Conservation (phyloP, 1,284 basidiomycete genomes). For the Apiotrichum mycotoxinovorans region DNA sequence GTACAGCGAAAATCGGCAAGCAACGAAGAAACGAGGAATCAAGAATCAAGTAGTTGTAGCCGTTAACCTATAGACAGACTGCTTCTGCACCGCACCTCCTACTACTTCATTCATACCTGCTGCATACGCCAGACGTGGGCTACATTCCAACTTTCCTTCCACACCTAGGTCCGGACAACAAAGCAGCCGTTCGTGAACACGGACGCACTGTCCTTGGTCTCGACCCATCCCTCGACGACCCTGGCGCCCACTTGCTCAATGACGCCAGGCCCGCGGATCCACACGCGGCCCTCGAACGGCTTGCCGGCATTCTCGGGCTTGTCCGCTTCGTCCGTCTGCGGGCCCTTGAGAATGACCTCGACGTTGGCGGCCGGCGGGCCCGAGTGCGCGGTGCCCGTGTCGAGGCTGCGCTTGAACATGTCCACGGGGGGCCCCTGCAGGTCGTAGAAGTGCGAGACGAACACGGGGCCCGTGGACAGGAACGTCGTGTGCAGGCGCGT, state of each 20-base stretch:
- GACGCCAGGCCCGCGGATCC: constrained; percentile 35
- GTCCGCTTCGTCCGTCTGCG: constrained; percentile 25
- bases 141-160: too few species aligned
- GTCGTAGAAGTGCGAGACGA: constrained; percentile 43
- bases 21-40: too few species aligned
- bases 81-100: too few species aligned
- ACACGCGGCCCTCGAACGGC: constrained; percentile 27
- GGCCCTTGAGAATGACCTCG: constrained; percentile 37
- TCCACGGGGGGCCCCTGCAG: constrained; percentile 32
- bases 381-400: constrained; percentile 24
- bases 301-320: constrained; percentile 11
- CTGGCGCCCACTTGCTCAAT: constrained; percentile 11
- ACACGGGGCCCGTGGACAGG: constrained; percentile 37
- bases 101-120: too few species aligned
- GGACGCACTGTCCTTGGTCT: constrained; percentile 27
- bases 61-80: too few species aligned
- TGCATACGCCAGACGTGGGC: too few species aligned
- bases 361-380: constrained; percentile 46
- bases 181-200: constrained; percentile 45
- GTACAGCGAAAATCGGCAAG: too few species aligned
- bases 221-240: constrained; percentile 32
- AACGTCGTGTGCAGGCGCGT: constrained; percentile 31
- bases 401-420: constrained; percentile 16
- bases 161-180: constrained; percentile 1
- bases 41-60: too few species aligned